A percentile compares a stretch with the other conserved stretches of the same genome.
These are phyloP conservation scores for Paramarasmius palmivorus DNA, from an alignment of 1,284 basidiomycete genomes.

Conservation along the genomic window DNA sequence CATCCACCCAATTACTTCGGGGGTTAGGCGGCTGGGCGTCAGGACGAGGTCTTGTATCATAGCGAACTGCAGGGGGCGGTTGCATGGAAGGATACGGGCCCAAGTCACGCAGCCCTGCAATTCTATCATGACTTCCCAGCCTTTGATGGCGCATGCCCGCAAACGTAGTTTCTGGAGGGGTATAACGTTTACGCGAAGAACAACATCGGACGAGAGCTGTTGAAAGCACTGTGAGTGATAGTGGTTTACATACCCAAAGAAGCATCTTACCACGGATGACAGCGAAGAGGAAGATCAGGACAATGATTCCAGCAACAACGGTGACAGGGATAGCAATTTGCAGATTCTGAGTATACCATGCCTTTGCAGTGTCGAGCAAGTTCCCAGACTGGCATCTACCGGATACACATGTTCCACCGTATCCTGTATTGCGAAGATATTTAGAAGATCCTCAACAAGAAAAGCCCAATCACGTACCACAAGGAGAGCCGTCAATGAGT, in stretches of 20 bases:
- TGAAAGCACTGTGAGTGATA: neutral
- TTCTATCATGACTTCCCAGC: neutral
- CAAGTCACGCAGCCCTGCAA: neutral
- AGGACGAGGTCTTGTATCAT: neutral
- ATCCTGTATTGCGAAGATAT: slow-evolving; percentile 42
- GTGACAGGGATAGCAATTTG: slow-evolving; percentile 84
- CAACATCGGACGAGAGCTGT: neutral
- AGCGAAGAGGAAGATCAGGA: slow-evolving; percentile 49
- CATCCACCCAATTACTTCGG: neutral
- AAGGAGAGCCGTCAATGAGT: slow-evolving; percentile 85
- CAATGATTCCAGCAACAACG: slow-evolving; percentile 66
- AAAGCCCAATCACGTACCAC: slow-evolving; percentile 49
- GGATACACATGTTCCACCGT: slow-evolving; percentile 70
- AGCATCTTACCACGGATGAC: slow-evolving; percentile 22
- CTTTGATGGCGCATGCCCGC: neutral
- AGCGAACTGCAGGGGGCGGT: neutral
- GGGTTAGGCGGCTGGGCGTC: neutral
- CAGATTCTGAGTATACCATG: slow-evolving; percentile 77
- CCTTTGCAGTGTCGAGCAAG: slow-evolving; percentile 65
- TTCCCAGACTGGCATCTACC: slow-evolving; percentile 69
- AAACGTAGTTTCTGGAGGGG: neutral
- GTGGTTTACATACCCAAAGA: neutral
- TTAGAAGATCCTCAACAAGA: slow-evolving; percentile 2
- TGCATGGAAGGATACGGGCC: slow-evolving; percentile 1
- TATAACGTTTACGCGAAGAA: no score